phyloP scores from a whole-genome alignment of 495 filamentous ascomycete genomes.

The Lichina pygmaea region DNA sequence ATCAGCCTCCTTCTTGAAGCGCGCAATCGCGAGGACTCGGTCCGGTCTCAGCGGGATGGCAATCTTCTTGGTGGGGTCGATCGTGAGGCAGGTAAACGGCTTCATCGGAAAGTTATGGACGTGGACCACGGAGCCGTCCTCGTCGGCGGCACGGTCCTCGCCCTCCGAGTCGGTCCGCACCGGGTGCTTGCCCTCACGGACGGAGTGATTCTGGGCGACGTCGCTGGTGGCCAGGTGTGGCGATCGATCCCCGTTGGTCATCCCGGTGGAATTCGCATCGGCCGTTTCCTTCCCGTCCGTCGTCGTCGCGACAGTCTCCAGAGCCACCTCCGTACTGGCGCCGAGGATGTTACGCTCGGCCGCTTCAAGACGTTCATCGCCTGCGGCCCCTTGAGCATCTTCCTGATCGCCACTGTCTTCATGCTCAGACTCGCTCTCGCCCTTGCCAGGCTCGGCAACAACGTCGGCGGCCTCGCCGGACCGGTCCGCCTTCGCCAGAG shows the following conservation, averaged over 20 bases:
- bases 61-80: conserved; percentile 13
- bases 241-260: neutral
- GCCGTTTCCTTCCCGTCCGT: conserved; percentile 18
- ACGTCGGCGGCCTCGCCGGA: neutral
- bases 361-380: neutral
- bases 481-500: conserved; percentile 23
- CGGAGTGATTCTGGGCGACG: neutral
- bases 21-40: conserved; percentile 61
- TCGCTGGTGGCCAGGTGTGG: neutral
- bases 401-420: neutral
- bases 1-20: conserved; percentile 90
- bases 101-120: conserved; percentile 91
- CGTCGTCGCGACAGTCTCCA: neutral
- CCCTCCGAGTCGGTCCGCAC: conserved; percentile 22
- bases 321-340: neutral
- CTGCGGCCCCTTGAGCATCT: neutral
- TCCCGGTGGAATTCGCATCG: neutral
- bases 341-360: neutral
- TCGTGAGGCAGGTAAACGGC: conserved; percentile 69
- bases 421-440: neutral
- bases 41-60: conserved; percentile 28
- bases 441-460: too few species aligned
- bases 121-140: conserved; percentile 31
- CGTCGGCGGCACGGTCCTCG: conserved; percentile 31
- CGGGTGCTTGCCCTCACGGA: neutral